Conservation (phyloP, 1,284 basidiomycete genomes). For the Leccinum angustisporum region DNA sequence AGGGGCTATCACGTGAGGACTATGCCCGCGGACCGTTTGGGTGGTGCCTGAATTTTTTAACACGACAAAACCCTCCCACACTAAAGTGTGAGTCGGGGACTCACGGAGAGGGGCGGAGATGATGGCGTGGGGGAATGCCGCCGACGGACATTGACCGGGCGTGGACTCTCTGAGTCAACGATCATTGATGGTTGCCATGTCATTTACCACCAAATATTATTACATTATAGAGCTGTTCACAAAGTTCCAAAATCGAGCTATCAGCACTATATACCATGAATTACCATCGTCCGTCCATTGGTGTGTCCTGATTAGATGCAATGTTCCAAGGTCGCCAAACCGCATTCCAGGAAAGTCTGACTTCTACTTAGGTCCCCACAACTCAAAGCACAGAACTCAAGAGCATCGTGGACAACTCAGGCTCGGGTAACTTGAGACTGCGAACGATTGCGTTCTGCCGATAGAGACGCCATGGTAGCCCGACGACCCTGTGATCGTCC, state of each 20-base stretch:
- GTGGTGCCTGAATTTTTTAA: no score
- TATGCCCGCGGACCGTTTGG: no score
- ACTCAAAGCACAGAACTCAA: neutral
- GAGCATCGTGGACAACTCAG: neutral
- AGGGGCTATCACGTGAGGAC: no score
- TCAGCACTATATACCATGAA: neutral
- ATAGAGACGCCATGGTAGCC: slow-evolving; percentile 8
- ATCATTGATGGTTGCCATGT: no score
- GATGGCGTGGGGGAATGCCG: no score
- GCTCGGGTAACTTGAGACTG: slow-evolving; percentile 5
- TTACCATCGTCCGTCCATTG: neutral
- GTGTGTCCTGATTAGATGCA: neutral
- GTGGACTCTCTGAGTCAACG: no score
- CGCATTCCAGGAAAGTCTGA: neutral
- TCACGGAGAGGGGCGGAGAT: no score
- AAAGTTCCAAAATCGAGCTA: neutral
- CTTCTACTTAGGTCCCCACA: neutral
- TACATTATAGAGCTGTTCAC: neutral
- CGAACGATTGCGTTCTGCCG: slow-evolving; percentile 14
- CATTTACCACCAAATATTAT: neutral
- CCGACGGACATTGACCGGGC: no score
- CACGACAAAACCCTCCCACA: no score
- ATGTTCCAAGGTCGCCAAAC: neutral
- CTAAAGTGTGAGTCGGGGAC: no score
- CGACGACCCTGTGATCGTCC: neutral